Conservation (phyloP, 148 eudicot species). For the Vaccinium myrtillus region DNA sequence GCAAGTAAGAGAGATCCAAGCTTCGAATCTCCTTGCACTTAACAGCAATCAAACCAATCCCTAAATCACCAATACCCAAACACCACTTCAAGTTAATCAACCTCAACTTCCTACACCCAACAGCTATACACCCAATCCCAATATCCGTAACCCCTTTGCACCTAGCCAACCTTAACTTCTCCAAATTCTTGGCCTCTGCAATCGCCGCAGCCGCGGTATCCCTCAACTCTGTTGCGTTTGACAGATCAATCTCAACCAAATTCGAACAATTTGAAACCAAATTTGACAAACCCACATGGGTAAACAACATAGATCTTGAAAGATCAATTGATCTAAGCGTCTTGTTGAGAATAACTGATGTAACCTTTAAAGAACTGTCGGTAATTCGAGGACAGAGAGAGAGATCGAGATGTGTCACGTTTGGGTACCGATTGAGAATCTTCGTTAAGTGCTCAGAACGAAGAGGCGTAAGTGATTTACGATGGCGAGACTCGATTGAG, state of each 20-base stretch:
- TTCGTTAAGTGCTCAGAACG: constrained; percentile 49
- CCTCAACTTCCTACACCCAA: constrained; percentile 79
- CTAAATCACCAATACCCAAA: constrained; percentile 86
- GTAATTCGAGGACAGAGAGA: constrained; percentile 74
- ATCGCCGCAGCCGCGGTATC: constrained; percentile 61
- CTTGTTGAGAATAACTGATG: constrained; percentile 21
- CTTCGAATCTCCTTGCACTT: constrained; percentile 71
- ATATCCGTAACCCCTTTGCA: constrained; percentile 89
- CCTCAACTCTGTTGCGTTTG: constrained; percentile 62
- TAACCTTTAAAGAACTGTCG: constrained; percentile 37
- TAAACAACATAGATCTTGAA: constrained; percentile 58
- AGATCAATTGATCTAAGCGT: constrained; percentile 48
- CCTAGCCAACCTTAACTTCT: constrained; percentile 68
- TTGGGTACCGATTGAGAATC: constrained; percentile 46
- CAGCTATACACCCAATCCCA: constrained; percentile 95
- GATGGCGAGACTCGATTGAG: constrained; percentile 56
- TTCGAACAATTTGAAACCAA: constrained; percentile 49
- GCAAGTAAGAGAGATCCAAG: constrained; percentile 92
- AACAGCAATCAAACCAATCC: constrained; percentile 79
- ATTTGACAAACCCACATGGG: constrained; percentile 52
- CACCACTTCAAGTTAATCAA: constrained; percentile 80
- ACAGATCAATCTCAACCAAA: constrained; percentile 68
- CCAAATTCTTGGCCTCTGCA: constrained; percentile 70
- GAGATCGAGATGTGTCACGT: constrained; percentile 45
- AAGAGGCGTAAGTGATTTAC: constrained; percentile 57